Base-by-base conservation (phyloP, 2,329 filamentous ascomycete genomes). In the Sarocladium kiliense region DNA sequence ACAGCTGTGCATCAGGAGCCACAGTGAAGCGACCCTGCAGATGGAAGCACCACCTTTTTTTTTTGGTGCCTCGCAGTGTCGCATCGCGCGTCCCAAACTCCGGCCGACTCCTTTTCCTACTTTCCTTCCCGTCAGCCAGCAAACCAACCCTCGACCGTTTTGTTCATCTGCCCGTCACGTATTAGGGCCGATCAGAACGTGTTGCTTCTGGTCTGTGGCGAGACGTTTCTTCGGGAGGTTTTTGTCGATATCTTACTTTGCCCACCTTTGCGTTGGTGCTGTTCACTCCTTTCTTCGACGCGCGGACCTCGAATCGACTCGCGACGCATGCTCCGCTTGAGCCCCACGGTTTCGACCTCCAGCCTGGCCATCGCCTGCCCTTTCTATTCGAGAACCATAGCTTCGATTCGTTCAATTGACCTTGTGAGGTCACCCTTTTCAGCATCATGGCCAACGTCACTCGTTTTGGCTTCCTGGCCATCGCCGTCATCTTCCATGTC, bases 401-500 rank as follows among this genome's bases (percentile, higher is more conserved):
- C 11, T 25, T 45, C 23, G 23, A 45, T 23, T 23, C 41, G 10
- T 26, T 23, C 18, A 9, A 23, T 18, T 45, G 44, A n/a, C 44
- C 26, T 19, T 6, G 16, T 19, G 11, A 19, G 26, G 10, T 30
- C 25, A 4, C 6, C 16, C 9, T 9, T 19, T 27, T 12, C 23
- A 18, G 9, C 25, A 62, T 50, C 62, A 86, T 86, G 82, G 78
- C 79, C 59, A 68, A 74, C 58, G 73, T 79, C 62, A 75, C 74
- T 63, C 90, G 92, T 68, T 82, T 89, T 66, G 87, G 86, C 68
- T 97, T 99, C 70, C 74, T 97, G 71, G 86, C 87, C 68, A 83
- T 96, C 68, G 94, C 94, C 63, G 82, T 97, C 67, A 75, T 93
- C 58, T 99, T 99, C 70, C 95, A 99, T 73, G 71, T 97, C 54